Conservation (phyloP, 257 asterid genomes). For the Ehretia macrophylla region DNA sequence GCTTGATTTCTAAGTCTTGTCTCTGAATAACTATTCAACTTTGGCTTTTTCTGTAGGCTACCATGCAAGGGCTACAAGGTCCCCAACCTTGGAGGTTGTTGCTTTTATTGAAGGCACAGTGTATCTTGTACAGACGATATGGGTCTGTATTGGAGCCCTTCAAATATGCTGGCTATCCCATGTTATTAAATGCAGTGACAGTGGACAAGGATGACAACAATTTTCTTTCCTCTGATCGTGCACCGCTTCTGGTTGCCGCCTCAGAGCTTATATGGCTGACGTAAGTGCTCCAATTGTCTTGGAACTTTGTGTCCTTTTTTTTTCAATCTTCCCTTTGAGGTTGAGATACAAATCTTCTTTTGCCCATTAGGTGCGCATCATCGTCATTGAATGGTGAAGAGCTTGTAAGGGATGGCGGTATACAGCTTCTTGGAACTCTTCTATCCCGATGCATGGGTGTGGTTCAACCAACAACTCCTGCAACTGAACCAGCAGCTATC, state of each 20-base stretch:
- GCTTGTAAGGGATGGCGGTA: conserved; percentile 96
- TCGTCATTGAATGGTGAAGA: conserved; percentile 97
- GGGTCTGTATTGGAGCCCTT: conserved; percentile 84
- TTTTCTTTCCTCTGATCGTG: conserved; percentile 90
- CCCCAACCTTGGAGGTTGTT: conserved; percentile 95
- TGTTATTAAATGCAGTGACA: conserved; percentile 88
- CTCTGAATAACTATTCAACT: neutral
- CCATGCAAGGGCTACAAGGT: conserved; percentile 98
- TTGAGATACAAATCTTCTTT: conserved; percentile 1
- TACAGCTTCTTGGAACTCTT: conserved; percentile 84
- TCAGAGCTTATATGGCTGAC: conserved; percentile 98
- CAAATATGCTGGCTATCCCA: conserved; percentile 97
- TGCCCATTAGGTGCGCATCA: conserved; percentile 67
- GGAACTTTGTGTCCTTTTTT: conserved; percentile 5
- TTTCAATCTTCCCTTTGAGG: neutral
- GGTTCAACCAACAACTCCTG: conserved; percentile 85
- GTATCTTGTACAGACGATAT: conserved; percentile 87
- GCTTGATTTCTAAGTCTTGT: too few relatives aligned
- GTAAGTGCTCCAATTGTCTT: conserved; percentile 37
- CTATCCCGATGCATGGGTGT: conserved; percentile 96
- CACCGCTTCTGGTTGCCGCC: conserved; percentile 86
- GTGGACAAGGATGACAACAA: conserved; percentile 85
- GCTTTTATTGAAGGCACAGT: conserved; percentile 89
- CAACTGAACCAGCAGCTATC: conserved; percentile 71
- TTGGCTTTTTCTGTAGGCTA: conserved; percentile 43